Evolutionary conservation across 1,284 basidiomycete genomes (phyloP).

Genomic region (Boletus sp.): DNA sequence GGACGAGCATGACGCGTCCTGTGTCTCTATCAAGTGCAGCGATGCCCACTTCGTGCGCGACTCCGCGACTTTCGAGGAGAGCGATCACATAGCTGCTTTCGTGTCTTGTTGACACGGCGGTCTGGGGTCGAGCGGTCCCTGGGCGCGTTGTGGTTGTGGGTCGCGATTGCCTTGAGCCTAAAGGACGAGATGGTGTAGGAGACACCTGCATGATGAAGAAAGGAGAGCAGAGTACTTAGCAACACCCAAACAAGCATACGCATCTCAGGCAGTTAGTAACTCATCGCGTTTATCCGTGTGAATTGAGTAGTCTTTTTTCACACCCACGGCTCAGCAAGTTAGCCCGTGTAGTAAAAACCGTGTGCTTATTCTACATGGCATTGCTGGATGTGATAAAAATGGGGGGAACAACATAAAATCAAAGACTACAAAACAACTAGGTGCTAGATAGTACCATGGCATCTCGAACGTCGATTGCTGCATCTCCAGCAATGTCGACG

Average conservation of each 20-base stretch:
- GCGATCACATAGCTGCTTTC: conserved; percentile 64
- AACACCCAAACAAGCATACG: no score
- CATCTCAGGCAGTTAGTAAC: no score
- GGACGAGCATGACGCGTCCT: conserved; percentile 67
- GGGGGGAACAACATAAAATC: conserved; percentile 7
- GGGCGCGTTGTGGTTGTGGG: conserved; percentile 35
- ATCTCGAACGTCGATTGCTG: conserved; percentile 7
- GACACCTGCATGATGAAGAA: not conserved
- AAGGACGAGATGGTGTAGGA: conserved; percentile 17
- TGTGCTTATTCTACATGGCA: conserved; percentile 36
- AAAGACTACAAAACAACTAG: conserved; percentile 15
- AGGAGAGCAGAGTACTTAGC: no score
- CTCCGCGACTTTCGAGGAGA: conserved; percentile 68
- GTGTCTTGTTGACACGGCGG: conserved; percentile 52
- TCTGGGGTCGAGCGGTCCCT: conserved; percentile 61
- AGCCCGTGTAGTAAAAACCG: conserved; percentile 13
- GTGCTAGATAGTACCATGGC: conserved; percentile 20
- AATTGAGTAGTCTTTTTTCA: not conserved
- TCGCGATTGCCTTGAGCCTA: conserved; percentile 15
- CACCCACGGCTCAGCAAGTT: not conserved
- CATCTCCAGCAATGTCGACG: conserved; percentile 8
- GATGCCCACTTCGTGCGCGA: conserved; percentile 79
- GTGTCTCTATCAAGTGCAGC: conserved; percentile 81
- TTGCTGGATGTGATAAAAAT: conserved; percentile 27
- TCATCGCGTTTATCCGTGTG: no score